Base-by-base conservation (phyloP, 2,329 filamentous ascomycete genomes). In the Ophiostoma fasciatum region DNA sequence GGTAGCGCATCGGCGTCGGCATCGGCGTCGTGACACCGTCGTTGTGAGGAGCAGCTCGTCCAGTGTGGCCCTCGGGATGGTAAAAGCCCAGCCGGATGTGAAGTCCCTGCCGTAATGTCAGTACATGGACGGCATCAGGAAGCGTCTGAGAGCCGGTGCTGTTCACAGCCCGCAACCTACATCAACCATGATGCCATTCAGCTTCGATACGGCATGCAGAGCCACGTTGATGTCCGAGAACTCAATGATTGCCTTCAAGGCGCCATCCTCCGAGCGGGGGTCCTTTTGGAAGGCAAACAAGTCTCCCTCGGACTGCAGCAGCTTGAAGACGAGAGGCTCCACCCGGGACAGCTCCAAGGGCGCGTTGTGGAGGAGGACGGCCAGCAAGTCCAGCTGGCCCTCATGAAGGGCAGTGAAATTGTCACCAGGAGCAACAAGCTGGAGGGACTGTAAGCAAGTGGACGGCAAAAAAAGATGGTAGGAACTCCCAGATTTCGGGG, bases 331-430 rank as follows among this genome's bases (percentile, higher is more conserved):
- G n/a, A 55, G 51, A 2, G 57, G 46, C 35, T 67, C 60, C 5
- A 59, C 35, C 5, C 44, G 37, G 2, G 39, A 33, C 6, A 41
- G 8, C 2, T 39, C 37, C 23, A 43, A 37, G 13, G 40, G 37
- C 11, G 44, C 33, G 15, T 43, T 46, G 21, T 46, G 42, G 0
- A 45, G 41, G 5, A 46, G 39, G 4, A 46, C 44, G 18, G 68
- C 64, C n/a, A 60, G 62, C 10, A 74, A 50, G 38, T 62, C 55
- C 27, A 74, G 50, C 47, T 74, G 68, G 14, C 68, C 72, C 52
- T 76, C 71, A 42, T 68, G 63, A 32, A 62, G 54, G 14, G 63
- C 50, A 22, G 53, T 51, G 28, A 48, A 42, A 17, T 47, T 45
- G 7, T 49, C 47, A 11, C 43, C 46, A 9, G 51, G 51, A 17